Evolutionary conservation across 2,329 filamentous ascomycete species (phyloP).

Genomic region (Tolypocladium capitatum): DNA sequence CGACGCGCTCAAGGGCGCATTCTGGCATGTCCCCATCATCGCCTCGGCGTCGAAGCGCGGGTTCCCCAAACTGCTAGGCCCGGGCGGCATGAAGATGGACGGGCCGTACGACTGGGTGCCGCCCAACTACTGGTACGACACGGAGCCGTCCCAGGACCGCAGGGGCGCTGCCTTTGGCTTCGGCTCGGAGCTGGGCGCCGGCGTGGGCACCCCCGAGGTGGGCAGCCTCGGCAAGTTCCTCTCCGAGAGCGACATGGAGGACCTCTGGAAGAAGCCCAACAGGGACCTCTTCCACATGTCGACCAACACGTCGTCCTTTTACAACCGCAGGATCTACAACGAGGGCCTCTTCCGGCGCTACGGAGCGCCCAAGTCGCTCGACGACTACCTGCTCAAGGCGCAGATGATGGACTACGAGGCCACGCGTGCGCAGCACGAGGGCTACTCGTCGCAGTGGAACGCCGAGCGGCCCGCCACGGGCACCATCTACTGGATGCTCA

Average conservation of each 20-base stretch:
- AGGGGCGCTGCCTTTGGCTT: conserved; percentile 49
- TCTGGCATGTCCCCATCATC: conserved; percentile 45
- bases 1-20: conserved; percentile 30
- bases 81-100: conserved; percentile 51
- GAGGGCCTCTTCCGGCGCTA: conserved; percentile 35
- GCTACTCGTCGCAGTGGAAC: conserved; percentile 36
- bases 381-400: conserved; percentile 45
- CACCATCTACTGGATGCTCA: conserved; percentile 55
- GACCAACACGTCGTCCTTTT: conserved; percentile 39
- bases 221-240: conserved; percentile 41
- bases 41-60: conserved; percentile 43
- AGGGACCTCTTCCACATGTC: conserved; percentile 48
- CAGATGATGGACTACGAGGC: conserved; percentile 54
- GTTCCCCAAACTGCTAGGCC: conserved; percentile 35
- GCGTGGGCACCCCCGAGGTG: conserved; percentile 48
- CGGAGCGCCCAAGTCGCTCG: conserved; percentile 34
- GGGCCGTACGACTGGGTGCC: conserved; percentile 56
- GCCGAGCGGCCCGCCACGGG: conserved; percentile 41
- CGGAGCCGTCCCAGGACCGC: conserved; percentile 20
- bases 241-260: conserved; percentile 32
- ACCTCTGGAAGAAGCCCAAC: conserved; percentile 41
- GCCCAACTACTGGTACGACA: conserved; percentile 50
- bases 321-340: conserved; percentile 44
- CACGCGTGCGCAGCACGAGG: conserved; percentile 45
- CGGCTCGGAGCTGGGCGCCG: conserved; percentile 47